Base-by-base conservation (phyloP, 441 rosid species). In the Corymbia citriodora region DNA sequence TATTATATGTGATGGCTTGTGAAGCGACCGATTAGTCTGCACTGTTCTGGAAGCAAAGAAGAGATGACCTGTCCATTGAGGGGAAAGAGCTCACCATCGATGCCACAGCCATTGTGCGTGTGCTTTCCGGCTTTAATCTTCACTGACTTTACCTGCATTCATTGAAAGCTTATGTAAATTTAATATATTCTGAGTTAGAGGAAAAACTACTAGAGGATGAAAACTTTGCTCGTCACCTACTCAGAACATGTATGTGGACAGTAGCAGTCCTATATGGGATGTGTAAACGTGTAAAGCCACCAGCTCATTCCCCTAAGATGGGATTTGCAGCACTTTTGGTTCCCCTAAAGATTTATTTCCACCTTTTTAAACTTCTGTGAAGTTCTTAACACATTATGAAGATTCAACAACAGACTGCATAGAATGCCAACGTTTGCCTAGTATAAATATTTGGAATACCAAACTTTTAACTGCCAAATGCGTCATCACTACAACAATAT, bases 61-160 rank as follows among this genome's bases (percentile, higher is more conserved):
- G 99, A 97, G 88, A 95, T 88, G 88, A 96, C 98, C 94, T 96
- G 97, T 70, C 99, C 99, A 54, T 97, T 94, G 85, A 98, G 96
- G 33, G 96, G 94, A 88, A 98, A 98, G 90, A 97, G 92, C 94
- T 98, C 99, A 55, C 99, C 99, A 68, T 98, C 99, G 90, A 98
- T 97, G 82, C 99, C 99, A 88, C 99, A 97, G 89, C 97, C 96
- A 91, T 93, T 96, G 90, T 96, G 99, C 17, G 96, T 95, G 90
- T 94, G 97, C 94, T 96, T 97, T 33, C 94, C 96, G 18, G 97
- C 93, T 91, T 94, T 98, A 65, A 98, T 95, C 95, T 94, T 97
- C 91, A 98, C 96, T 45, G 99, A 95, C 90, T 93, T 97, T 90
- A 98, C 99, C 99, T 97, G 95, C 92, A 93, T 74, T 65, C 19